Base-by-base conservation (phyloP, 106 monocot species). In the Cymbidium sinense region DNA sequence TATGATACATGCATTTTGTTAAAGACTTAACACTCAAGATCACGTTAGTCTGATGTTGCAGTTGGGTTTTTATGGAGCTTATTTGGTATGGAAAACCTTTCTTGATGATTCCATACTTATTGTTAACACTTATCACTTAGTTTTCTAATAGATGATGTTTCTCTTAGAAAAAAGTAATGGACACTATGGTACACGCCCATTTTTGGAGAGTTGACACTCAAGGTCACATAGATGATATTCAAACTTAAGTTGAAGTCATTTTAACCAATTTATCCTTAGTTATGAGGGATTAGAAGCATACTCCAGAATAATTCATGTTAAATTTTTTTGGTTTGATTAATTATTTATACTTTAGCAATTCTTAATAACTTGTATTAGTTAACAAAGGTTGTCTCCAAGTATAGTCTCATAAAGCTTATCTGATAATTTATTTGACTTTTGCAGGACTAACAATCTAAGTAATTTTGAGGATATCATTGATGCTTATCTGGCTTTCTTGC, bases 401-500 rank as follows among this genome's bases (percentile, higher is more conserved):
- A 4, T 33, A 15, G 30, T 67, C 31, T 67, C 11, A 15, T 12
- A 34, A 67, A 62, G 10, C 23, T 62, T 62, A 27, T 62, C 17
- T 67, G 31, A 30, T 30, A 30, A 67, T 67, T 67, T 67, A 33
- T 33, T 4, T 67, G 17, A 67, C 21, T 44, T 74, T 74, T 74
- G 74, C 74, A 74, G 74, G 43, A 0, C 44, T 47, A n/a, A 74
- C 23, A 27, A 4, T 74, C 43, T 27, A 74, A 74, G 71, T 61
- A 86, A 70, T 64, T 85, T 94, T 79, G 94, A 98, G 83, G 96
- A 98, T 76, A 80, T 90, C 70, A 85, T 98, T 74, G 96, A 98
- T 83, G 87, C 88, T 54, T 98, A 98, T 78, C 82, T 98, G 82
- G 91, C 92, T 29, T 90, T 90, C 77, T 79, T 98, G 55, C 96